Conservation (phyloP, 257 asterid species). For the Linderniella brevidens region DNA sequence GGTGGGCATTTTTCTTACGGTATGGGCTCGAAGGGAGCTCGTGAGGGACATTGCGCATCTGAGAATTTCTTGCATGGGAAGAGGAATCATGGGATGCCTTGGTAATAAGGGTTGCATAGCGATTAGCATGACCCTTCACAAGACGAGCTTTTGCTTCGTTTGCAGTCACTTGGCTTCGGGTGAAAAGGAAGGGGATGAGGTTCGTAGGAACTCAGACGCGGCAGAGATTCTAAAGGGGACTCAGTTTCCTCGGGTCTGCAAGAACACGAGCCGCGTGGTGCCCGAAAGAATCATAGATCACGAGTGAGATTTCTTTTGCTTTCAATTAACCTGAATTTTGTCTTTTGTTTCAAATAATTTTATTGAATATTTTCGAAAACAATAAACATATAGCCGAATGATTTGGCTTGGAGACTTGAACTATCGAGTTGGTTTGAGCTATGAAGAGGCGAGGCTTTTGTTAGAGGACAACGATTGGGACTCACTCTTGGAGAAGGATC, state of each 20-base stretch:
- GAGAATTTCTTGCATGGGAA: conserved; percentile 57
- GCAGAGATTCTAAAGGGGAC: conserved; percentile 58
- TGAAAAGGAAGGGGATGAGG: conserved; percentile 87
- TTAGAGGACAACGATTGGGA: conserved; percentile 81
- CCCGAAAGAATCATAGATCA: conserved; percentile 56
- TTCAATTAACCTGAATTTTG: neutral
- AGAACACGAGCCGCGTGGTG: conserved; percentile 20
- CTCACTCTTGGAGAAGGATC: conserved; percentile 69
- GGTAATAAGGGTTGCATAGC: conserved; percentile 99
- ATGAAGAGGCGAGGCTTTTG: conserved; percentile 48
- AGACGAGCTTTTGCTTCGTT: conserved; percentile 77
- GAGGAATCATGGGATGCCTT: conserved; percentile 92
- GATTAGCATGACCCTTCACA: conserved; percentile 71
- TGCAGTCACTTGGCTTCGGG: conserved; percentile 96
- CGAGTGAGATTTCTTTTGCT: conserved; percentile 30
- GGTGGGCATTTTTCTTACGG: conserved; percentile 74
- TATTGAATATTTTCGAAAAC: neutral
- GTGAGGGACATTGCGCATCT: conserved; percentile 58
- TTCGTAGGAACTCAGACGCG: conserved; percentile 63
- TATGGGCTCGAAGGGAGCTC: conserved; percentile 64
- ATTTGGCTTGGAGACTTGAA: conserved; percentile 96
- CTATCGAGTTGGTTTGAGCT: conserved; percentile 70
- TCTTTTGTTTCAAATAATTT: neutral
- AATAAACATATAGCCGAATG: conserved; percentile 38
- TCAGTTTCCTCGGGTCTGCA: conserved; percentile 46